A percentile compares a stretch with the other conserved stretches of the same genome.
These are phyloP conservation scores for Dryas drummondii DNA, from an alignment of 306 rosid genomes.

Conservation along the genomic window DNA sequence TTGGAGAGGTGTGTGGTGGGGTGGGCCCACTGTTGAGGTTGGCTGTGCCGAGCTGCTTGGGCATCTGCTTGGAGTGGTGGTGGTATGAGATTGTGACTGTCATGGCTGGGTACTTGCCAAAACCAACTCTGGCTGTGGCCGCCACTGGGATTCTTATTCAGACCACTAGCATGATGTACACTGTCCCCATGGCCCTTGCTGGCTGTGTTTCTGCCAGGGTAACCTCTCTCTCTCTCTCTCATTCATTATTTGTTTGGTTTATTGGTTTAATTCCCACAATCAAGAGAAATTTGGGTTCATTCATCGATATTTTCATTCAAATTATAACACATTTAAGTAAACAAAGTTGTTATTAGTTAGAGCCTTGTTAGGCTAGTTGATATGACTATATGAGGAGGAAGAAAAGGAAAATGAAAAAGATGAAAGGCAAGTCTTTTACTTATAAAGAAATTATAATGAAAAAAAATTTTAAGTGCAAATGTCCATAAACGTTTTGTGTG, in stretches of 20 bases:
- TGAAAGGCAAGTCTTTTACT: too few relatives aligned
- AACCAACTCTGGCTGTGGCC: slow-evolving; percentile 76
- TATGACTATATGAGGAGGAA: too few relatives aligned
- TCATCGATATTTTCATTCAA: too few relatives aligned
- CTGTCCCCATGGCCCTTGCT: slow-evolving; percentile 95
- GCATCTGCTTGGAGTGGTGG: slow-evolving; percentile 99
- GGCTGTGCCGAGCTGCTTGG: slow-evolving; percentile 88
- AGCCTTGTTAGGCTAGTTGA: too few relatives aligned
- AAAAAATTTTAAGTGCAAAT: too few relatives aligned
- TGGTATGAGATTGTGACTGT: slow-evolving; percentile 95
- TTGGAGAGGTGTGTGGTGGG: slow-evolving; percentile 46
- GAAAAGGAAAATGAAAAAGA: too few relatives aligned
- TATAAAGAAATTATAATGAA: too few relatives aligned
- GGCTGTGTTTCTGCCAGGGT: slow-evolving; percentile 96
- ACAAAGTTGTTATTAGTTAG: too few relatives aligned
- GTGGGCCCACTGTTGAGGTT: slow-evolving; percentile 55
- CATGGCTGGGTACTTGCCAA: slow-evolving; percentile 76
- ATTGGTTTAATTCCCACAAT: too few relatives aligned
- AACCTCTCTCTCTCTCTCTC: background rate
- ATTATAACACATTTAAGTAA: too few relatives aligned
- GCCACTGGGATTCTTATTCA: slow-evolving; percentile 96
- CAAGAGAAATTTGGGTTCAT: too few relatives aligned
- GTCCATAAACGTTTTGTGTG: too few relatives aligned
- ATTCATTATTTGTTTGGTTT: background rate
- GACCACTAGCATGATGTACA: slow-evolving; percentile 98